Conservation (phyloP, 371 early-diverging fungal species). For the Apophysomyces sp. region DNA sequence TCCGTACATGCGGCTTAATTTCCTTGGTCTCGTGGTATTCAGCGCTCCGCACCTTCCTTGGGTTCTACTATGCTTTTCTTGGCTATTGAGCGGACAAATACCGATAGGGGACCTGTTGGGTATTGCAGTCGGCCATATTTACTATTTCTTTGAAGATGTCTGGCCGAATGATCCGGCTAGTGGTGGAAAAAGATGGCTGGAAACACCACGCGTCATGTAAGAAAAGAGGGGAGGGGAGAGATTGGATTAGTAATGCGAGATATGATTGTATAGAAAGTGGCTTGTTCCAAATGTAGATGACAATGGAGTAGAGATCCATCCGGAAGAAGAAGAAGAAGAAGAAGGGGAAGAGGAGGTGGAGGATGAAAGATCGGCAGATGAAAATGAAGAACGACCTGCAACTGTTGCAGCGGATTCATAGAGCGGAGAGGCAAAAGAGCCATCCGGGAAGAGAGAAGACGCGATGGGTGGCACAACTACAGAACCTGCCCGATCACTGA, state of each 20-base stretch:
- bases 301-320: background rate
- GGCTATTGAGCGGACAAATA: slow-evolving; percentile 66
- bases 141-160: slow-evolving; percentile 93
- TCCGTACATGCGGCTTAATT: slow-evolving; percentile 80
- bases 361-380: background rate
- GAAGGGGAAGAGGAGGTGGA: background rate
- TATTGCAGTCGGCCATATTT: slow-evolving; percentile 88
- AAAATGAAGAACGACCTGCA: background rate
- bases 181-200: slow-evolving; percentile 57
- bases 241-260: too few species aligned
- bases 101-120: slow-evolving; percentile 86
- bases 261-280: background rate
- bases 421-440: background rate
- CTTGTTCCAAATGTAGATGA: background rate
- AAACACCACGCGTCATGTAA: slow-evolving; percentile 67
- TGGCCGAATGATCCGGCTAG: slow-evolving; percentile 80
- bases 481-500: background rate
- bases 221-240: too few species aligned
- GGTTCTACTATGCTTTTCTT: slow-evolving; percentile 83
- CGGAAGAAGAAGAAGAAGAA: slow-evolving; percentile 2
- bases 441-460: background rate
- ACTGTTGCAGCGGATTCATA: background rate
- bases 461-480: background rate
- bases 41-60: slow-evolving; percentile 94
- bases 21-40: slow-evolving; percentile 87